Conservation (phyloP, 2,329 filamentous ascomycete genomes). For the Fusarium ramigenum region DNA sequence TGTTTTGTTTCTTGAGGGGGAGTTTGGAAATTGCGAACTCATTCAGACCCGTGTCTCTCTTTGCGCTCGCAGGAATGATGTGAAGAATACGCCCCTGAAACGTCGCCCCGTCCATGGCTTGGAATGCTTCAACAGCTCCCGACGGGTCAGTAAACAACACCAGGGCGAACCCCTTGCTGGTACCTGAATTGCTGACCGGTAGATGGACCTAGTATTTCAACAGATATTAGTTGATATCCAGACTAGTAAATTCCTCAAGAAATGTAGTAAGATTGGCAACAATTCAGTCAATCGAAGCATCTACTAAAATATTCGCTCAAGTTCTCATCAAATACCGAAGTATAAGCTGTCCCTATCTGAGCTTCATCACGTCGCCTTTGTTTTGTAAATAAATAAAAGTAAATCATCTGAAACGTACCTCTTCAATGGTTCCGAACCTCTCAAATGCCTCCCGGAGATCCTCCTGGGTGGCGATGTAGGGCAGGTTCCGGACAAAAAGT, state of each 20-base stretch:
- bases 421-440: slow-evolving; percentile 79
- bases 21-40: slow-evolving; percentile 91
- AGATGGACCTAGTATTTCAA: slow-evolving; percentile 77
- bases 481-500: slow-evolving; percentile 88
- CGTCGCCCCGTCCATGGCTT: slow-evolving; percentile 80
- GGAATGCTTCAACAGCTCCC: slow-evolving; percentile 81
- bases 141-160: slow-evolving; percentile 79
- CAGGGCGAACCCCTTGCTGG: slow-evolving; percentile 90
- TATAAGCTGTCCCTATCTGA: slow-evolving; percentile 99
- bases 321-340: slow-evolving; percentile 87
- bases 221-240: slow-evolving; percentile 41
- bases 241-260: slow-evolving; percentile 29
- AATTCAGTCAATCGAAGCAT: slow-evolving; percentile 90
- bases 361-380: slow-evolving; percentile 82
- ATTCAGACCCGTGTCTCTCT: slow-evolving; percentile 83
- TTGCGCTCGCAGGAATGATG: slow-evolving; percentile 84
- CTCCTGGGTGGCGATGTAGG: slow-evolving; percentile 80
- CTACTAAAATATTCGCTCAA: slow-evolving; percentile 99
- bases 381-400: slow-evolving; percentile 10
- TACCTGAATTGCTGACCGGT: slow-evolving; percentile 75
- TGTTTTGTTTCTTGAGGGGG: slow-evolving; percentile 92
- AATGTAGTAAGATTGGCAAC: slow-evolving; percentile 42
- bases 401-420: slow-evolving; percentile 71
- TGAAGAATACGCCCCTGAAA: slow-evolving; percentile 95
- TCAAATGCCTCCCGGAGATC: slow-evolving; percentile 79